A percentile compares a stretch with the other conserved stretches of the same genome.
These are phyloP conservation scores for Hymenochaete sp. DNA, from an alignment of 1,284 basidiomycete species.

Conservation along the genomic window DNA sequence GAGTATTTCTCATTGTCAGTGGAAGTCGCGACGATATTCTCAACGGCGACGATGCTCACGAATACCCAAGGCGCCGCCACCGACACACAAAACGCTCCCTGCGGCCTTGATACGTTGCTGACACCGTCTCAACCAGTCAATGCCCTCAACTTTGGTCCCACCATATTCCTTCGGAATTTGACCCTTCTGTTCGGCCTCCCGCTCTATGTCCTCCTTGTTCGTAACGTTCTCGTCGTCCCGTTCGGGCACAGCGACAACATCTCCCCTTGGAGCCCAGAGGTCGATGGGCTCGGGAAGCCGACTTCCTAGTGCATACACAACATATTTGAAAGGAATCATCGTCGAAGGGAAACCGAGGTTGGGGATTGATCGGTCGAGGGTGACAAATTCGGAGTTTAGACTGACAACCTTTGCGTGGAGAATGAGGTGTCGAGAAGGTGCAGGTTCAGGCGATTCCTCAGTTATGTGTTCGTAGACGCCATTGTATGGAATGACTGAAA, in stretches of 20 bases:
- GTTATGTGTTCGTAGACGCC: slow-evolving; percentile 36
- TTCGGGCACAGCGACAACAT: neutral
- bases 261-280: slow-evolving; percentile 33
- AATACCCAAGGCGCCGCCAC: slow-evolving; percentile 55
- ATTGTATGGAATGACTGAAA: slow-evolving; percentile 55
- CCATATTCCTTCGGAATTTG: slow-evolving; percentile 23
- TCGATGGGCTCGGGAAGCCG: slow-evolving; percentile 49
- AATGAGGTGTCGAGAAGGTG: slow-evolving; percentile 25
- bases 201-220: neutral
- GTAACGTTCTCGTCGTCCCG: neutral
- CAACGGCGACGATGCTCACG: slow-evolving; percentile 32
- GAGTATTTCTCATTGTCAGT: slow-evolving; percentile 5
- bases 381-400: slow-evolving; percentile 37
- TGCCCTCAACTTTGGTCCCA: slow-evolving; percentile 41
- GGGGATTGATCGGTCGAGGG: slow-evolving; percentile 37
- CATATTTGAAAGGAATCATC: slow-evolving; percentile 41
- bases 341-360: slow-evolving; percentile 28
- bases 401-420: slow-evolving; percentile 42
- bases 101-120: slow-evolving; percentile 37
- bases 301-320: slow-evolving; percentile 51
- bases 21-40: neutral
- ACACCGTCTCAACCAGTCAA: slow-evolving; percentile 40
- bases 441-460: slow-evolving; percentile 1
- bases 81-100: slow-evolving; percentile 44
- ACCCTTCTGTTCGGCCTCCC: neutral